Evolutionary conservation across 1,284 basidiomycete species (phyloP), one percentile per base, ranked within the genome.

Genomic region (Apiotrichum porosum): DNA sequence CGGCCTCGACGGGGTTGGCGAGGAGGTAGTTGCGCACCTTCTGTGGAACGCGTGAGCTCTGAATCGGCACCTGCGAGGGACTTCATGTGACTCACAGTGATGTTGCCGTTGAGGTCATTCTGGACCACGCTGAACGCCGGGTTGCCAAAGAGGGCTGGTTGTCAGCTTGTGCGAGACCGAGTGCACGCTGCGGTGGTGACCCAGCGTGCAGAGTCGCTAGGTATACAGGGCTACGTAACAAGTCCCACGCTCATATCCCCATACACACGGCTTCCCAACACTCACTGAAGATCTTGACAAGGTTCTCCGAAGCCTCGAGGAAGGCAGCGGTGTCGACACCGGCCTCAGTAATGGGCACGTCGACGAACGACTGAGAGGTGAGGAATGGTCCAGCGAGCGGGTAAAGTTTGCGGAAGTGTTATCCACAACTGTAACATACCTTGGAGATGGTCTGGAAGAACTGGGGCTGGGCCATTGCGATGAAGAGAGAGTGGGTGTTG

Each of bases 211-310:
- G n/a, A n/a, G n/a, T n/a, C n/a, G n/a, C n/a, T n/a, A n/a, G n/a
- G n/a, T n/a, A n/a, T n/a, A n/a, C n/a, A n/a, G n/a, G n/a, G n/a
- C n/a, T n/a, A n/a, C n/a, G n/a, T n/a, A n/a, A n/a, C n/a, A n/a
- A n/a, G n/a, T n/a, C n/a, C n/a, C n/a, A n/a, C n/a, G n/a, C n/a
- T n/a, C n/a, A n/a, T n/a, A n/a, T n/a, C n/a, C n/a, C n/a, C n/a
- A n/a, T n/a, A n/a, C n/a, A n/a, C n/a, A n/a, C n/a, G n/a, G n/a
- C n/a, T n/a, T n/a, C n/a, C n/a, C n/a, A n/a, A n/a, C 26, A 73
- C 83, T 53, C 62, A 94, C 92, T 87, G 69, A 98, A 97, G 61
- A 99, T 78, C 58, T 85, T 84, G 57, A 94, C 86, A 41, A 99
- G 79, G 37, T 90, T 92, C 60, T 89, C 81, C 3, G 88, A 80